Conservation (phyloP, 2,329 filamentous ascomycete species). For the Colletotrichum ledebouriae region DNA sequence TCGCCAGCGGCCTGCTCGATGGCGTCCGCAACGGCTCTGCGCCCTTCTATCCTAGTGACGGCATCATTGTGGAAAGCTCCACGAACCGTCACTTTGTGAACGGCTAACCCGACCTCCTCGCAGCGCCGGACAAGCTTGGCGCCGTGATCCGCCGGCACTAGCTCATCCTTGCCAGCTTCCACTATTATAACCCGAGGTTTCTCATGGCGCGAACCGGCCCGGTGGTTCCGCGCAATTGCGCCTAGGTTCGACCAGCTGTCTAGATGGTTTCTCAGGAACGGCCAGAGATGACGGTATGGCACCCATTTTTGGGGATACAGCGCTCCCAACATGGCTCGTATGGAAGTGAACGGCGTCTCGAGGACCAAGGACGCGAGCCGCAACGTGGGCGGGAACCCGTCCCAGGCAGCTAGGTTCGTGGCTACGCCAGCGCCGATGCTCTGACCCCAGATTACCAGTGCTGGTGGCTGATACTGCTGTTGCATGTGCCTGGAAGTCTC, state of each 20-base stretch:
- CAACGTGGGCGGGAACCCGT: slow-evolving; percentile 53
- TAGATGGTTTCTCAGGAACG: slow-evolving; percentile 77
- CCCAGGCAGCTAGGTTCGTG: slow-evolving; percentile 65
- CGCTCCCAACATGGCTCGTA: slow-evolving; percentile 77
- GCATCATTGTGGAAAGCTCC: slow-evolving; percentile 70
- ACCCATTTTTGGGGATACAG: slow-evolving; percentile 86
- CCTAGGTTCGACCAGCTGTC: slow-evolving; percentile 67
- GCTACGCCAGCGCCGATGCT: slow-evolving; percentile 82
- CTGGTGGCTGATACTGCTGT: slow-evolving; percentile 42
- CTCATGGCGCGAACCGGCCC: slow-evolving; percentile 45
- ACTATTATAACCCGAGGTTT: slow-evolving; percentile 54
- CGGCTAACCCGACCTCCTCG: slow-evolving; percentile 59
- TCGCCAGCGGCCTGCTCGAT: slow-evolving; percentile 49
- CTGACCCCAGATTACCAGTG: slow-evolving; percentile 80
- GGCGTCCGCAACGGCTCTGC: slow-evolving; percentile 59
- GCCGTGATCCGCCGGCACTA: slow-evolving; percentile 67
- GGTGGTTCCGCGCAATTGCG: slow-evolving; percentile 51
- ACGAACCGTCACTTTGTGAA: slow-evolving; percentile 58
- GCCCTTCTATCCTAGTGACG: slow-evolving; percentile 61
- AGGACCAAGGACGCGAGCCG: slow-evolving; percentile 69
- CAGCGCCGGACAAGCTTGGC: slow-evolving; percentile 62
- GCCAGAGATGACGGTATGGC: slow-evolving; percentile 81
- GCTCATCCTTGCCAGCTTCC: slow-evolving; percentile 70
- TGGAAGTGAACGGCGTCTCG: slow-evolving; percentile 82
- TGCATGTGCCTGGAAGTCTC: slow-evolving; percentile 35